A percentile compares a stretch with the other conserved stretches of the same genome.
Conservation (phyloP, 169 alveolate species). For the Besnoitia besnoiti region DNA sequence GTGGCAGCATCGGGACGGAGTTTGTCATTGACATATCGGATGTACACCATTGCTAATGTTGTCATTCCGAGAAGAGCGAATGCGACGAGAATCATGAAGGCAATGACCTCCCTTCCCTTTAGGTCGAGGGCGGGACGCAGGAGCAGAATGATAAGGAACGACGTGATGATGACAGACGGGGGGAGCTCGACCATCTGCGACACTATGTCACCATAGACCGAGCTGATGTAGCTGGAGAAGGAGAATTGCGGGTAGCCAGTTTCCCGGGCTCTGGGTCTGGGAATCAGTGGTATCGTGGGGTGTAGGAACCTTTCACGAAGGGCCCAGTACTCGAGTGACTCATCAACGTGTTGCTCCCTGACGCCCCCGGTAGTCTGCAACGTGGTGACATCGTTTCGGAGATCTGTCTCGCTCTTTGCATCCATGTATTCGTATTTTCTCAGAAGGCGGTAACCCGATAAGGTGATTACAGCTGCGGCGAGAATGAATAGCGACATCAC, state of each 20-base stretch:
- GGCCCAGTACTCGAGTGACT: slow-evolving; percentile 48
- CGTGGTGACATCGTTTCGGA: not conserved
- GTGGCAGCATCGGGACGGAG: slow-evolving; percentile 31
- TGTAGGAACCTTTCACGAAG: slow-evolving; percentile 32
- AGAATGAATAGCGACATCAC: slow-evolving; percentile 56
- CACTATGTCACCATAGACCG: slow-evolving; percentile 35
- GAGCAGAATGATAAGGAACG: slow-evolving; percentile 42
- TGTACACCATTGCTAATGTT: not conserved
- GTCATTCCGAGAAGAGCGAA: slow-evolving; percentile 55
- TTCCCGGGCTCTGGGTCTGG: slow-evolving; percentile 38
- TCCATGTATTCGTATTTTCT: slow-evolving; percentile 18
- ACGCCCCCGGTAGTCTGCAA: not conserved
- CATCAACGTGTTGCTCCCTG: not conserved
- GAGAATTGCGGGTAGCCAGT: slow-evolving; percentile 42
- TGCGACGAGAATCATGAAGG: slow-evolving; percentile 48
- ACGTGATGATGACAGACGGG: slow-evolving; percentile 36
- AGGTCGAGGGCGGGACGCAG: slow-evolving; percentile 59
- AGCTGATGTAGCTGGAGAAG: slow-evolving; percentile 42
- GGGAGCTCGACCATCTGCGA: slow-evolving; percentile 55
- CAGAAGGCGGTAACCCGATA: slow-evolving; percentile 52
- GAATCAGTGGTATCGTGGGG: slow-evolving; percentile 40
- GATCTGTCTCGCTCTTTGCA: slow-evolving; percentile 34
- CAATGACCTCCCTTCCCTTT: slow-evolving; percentile 45
- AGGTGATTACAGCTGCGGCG: slow-evolving; percentile 43
- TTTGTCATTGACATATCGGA: not conserved